phyloP scores from a whole-genome alignment of 805 yeast genomes.

The Kluyveromyces dobzhanskii region DNA sequence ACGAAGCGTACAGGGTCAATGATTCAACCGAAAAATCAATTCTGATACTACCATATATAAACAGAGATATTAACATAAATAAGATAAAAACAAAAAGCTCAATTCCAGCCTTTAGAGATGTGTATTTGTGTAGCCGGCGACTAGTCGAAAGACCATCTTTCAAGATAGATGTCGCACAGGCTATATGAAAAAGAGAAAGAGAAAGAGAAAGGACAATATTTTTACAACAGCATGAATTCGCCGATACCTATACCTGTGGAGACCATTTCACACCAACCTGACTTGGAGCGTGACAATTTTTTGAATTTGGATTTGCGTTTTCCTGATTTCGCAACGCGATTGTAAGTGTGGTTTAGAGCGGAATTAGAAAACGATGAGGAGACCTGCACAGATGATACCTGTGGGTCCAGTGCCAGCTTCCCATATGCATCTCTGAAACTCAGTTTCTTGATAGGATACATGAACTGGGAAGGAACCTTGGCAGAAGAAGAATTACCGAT shows the following conservation, averaged over 20 bases:
- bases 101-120: too few relatives aligned
- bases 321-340: slow-evolving; percentile 2
- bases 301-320: slow-evolving; percentile 11
- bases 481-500: too few relatives aligned
- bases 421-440: slow-evolving; percentile 27
- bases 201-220: background rate
- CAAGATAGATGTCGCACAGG: too few relatives aligned
- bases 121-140: too few relatives aligned
- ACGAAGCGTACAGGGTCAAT: too few relatives aligned
- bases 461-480: slow-evolving; percentile 3
- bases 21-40: too few relatives aligned
- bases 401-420: slow-evolving; percentile 21
- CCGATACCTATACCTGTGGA: slow-evolving; percentile 27
- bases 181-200: too few relatives aligned
- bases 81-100: too few relatives aligned
- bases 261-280: slow-evolving; percentile 28
- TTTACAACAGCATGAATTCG: slow-evolving; percentile 27
- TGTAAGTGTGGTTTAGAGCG: background rate
- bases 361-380: background rate
- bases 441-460: slow-evolving; percentile 20
- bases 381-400: background rate
- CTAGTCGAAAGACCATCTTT: too few relatives aligned
- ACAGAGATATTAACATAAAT: too few relatives aligned
- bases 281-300: slow-evolving; percentile 24
- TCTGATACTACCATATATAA: too few relatives aligned